Conservation (phyloP, 2,329 filamentous ascomycete genomes). For the Juglanconis sp. region DNA sequence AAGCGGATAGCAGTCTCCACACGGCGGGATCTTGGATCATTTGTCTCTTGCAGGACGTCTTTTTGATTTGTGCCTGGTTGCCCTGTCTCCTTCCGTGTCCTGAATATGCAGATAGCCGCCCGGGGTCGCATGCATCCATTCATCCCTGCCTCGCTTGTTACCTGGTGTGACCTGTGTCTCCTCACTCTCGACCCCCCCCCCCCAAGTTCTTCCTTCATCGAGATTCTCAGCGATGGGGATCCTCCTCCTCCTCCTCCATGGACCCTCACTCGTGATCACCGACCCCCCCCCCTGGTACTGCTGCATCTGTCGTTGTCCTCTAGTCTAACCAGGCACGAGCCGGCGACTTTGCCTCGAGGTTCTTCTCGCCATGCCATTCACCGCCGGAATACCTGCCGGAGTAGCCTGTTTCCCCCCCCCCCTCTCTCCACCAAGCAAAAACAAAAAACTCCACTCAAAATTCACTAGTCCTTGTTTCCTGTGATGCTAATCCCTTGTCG, state of each 20-base stretch:
- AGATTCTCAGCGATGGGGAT: not conserved
- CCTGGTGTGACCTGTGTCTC: too few species aligned
- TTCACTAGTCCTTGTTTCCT: not conserved
- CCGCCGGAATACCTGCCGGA: too few species aligned
- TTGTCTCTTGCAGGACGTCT: not conserved
- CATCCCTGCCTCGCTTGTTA: not conserved
- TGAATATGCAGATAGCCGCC: constrained; percentile 17
- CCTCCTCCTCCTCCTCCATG: too few species aligned
- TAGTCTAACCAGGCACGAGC: too few species aligned
- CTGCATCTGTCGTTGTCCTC: too few species aligned
- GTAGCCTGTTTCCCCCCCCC: not conserved
- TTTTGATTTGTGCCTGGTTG: not conserved
- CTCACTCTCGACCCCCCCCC: not conserved
- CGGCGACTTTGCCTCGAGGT: too few species aligned
- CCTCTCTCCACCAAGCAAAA: not conserved
- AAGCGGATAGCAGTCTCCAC: not conserved
- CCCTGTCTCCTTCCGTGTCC: constrained; percentile 1
- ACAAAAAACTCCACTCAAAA: not conserved
- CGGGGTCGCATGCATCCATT: constrained; percentile 1
- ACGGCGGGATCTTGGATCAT: not conserved
- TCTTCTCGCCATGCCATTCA: too few species aligned
- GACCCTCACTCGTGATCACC: too few species aligned
- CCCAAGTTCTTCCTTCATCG: not conserved
- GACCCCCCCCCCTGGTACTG: too few species aligned
- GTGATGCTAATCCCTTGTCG: not conserved